A percentile compares a stretch with the other conserved stretches of the same genome.
phyloP scores from a whole-genome alignment of 176 grass and related monocot genomes.

The Avena sativa region DNA sequence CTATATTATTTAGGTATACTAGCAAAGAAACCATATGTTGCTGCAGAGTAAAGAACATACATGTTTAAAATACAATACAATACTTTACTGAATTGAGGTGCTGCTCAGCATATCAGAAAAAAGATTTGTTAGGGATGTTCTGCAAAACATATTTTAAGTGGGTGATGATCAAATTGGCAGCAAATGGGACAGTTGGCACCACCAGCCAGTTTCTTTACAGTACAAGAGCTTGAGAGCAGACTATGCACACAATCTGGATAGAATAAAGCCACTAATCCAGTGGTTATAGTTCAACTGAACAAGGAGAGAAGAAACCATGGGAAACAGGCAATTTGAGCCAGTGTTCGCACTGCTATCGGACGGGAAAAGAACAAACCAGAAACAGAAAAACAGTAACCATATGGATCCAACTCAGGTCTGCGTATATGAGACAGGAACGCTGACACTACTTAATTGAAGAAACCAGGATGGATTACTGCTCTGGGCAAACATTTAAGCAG shows the following conservation, averaged over 20 bases:
- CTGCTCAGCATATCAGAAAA: constrained; percentile 14
- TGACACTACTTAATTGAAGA: constrained; percentile 2
- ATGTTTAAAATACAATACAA: neutral
- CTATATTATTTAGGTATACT: no score
- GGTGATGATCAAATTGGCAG: constrained; percentile 2
- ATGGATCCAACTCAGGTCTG: neutral
- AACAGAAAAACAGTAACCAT: neutral
- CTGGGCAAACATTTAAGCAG: neutral
- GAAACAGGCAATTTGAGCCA: constrained; percentile 21
- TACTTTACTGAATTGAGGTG: neutral
- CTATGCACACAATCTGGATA: neutral
- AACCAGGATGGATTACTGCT: neutral
- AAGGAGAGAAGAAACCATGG: constrained; percentile 9
- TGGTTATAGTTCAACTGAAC: neutral
- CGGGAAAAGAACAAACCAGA: constrained; percentile 23
- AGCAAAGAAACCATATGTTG: no score
- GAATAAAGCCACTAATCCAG: neutral
- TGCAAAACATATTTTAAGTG: neutral
- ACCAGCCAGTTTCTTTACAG: neutral
- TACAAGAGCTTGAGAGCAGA: constrained; percentile 18
- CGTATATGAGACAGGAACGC: constrained; percentile 12
- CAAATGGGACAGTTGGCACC: neutral
- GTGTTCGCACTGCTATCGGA: neutral
- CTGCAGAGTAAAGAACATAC: no score
- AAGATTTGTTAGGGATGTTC: neutral